phyloP scores from a whole-genome alignment of 306 rosid genomes.

The Carpinus viminea region DNA sequence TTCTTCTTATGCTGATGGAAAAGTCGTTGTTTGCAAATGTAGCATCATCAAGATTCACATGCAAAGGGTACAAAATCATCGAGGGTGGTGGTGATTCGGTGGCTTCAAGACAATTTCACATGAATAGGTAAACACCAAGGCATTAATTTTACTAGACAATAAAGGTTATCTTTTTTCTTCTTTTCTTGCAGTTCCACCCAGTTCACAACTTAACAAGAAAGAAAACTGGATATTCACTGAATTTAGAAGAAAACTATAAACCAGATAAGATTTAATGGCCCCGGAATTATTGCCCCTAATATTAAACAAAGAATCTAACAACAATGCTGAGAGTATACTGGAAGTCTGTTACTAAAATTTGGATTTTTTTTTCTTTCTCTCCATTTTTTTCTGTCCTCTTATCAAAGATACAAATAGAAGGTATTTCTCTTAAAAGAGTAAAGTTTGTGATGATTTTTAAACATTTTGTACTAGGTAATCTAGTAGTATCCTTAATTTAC shows the following conservation, averaged over 20 bases:
- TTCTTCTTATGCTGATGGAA: not conserved
- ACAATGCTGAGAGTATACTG: not conserved
- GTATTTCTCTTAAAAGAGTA: not conserved
- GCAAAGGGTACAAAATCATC: not conserved
- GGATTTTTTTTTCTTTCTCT: too few relatives aligned
- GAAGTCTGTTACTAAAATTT: not conserved
- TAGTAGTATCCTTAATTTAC: too few relatives aligned
- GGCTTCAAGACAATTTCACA: too few relatives aligned
- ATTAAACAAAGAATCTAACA: not conserved
- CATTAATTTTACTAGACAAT: not conserved
- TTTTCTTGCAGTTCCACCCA: too few relatives aligned
- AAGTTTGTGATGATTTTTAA: too few relatives aligned
- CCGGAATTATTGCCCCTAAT: not conserved
- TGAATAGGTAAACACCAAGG: too few relatives aligned
- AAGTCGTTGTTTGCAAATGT: constrained; percentile 30
- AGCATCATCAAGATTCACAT: constrained; percentile 35
- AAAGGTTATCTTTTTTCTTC: not conserved
- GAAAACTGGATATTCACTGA: not conserved
- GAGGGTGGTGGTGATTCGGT: too few relatives aligned
- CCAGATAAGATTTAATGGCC: not conserved
- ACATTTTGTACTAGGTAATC: too few relatives aligned
- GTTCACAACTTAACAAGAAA: not conserved
- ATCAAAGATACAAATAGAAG: not conserved
- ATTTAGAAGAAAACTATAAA: not conserved
- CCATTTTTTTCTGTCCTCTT: not conserved